Percentiles rank a stretch among this genome's conserved stretches.
These are phyloP conservation scores for Golubevia pallescens DNA, from an alignment of 1,284 basidiomycete genomes.

Conservation along the genomic window DNA sequence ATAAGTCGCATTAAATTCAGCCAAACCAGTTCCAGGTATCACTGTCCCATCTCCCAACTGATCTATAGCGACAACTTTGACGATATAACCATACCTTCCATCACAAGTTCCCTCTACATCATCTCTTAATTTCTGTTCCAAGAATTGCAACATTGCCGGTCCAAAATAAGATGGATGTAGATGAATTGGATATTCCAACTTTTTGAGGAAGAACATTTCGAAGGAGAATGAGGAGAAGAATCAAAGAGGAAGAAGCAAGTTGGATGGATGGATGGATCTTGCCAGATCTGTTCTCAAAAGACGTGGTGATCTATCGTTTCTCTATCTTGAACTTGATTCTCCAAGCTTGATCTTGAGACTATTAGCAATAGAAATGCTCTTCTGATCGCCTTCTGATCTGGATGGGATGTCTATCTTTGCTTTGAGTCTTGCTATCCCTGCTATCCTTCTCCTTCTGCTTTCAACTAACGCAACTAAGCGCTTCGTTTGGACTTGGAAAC, in stretches of 20 bases:
- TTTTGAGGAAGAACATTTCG: slow-evolving; percentile 70
- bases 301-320: too few species aligned
- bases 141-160: slow-evolving; percentile 88
- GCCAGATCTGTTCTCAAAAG: too few species aligned
- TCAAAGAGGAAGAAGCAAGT: too few species aligned
- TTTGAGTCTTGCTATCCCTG: too few species aligned
- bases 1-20: slow-evolving; percentile 70
- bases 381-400: too few species aligned
- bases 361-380: too few species aligned
- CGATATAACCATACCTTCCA: slow-evolving; percentile 76
- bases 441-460: too few species aligned
- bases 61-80: not conserved
- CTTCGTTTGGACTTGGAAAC: not conserved
- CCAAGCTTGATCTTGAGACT: too few species aligned
- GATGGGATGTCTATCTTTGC: too few species aligned
- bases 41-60: slow-evolving; percentile 71
- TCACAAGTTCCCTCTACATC: slow-evolving; percentile 98
- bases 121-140: slow-evolving; percentile 88
- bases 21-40: slow-evolving; percentile 87
- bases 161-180: slow-evolving; percentile 98
- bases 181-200: slow-evolving; percentile 91
- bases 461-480: not conserved
- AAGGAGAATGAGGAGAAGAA: too few species aligned
- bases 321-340: too few species aligned
- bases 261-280: too few species aligned